Conservation (phyloP, 2,329 filamentous ascomycete species). For the Fusarium mexicanum region DNA sequence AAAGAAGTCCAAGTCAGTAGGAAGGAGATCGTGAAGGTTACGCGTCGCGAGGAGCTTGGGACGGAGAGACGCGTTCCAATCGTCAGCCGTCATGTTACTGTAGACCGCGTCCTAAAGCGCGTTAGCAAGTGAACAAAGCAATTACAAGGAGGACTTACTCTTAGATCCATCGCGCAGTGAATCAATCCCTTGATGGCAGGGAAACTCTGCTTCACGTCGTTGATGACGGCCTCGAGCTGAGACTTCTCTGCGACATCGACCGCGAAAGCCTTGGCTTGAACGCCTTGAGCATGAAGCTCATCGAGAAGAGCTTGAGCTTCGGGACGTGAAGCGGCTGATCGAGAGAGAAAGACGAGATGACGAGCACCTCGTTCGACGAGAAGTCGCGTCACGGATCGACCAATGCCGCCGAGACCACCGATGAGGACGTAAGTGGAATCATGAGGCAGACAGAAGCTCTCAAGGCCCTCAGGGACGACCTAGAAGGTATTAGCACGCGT, state of each 20-base stretch:
- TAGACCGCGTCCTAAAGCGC: neutral
- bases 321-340: slow-evolving; percentile 24
- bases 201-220: slow-evolving; percentile 1
- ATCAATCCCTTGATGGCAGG: slow-evolving; percentile 43
- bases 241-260: slow-evolving; percentile 15
- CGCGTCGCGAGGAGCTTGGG: neutral
- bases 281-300: neutral
- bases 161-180: slow-evolving; percentile 41
- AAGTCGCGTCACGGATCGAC: slow-evolving; percentile 34
- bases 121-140: neutral
- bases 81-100: neutral
- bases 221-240: slow-evolving; percentile 16
- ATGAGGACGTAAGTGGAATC: slow-evolving; percentile 36
- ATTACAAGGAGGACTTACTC: neutral
- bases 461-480: neutral
- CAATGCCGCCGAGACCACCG: slow-evolving; percentile 41
- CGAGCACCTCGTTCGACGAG: slow-evolving; percentile 34
- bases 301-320: neutral
- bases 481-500: neutral
- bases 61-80: neutral
- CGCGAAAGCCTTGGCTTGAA: neutral
- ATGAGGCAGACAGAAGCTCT: neutral
- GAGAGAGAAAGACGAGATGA: slow-evolving; percentile 45
- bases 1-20: neutral
- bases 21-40: neutral